These are phyloP conservation scores for Sporothrix euskadiensis DNA, from an alignment of 2,329 filamentous ascomycete species.

Conservation along the genomic window DNA sequence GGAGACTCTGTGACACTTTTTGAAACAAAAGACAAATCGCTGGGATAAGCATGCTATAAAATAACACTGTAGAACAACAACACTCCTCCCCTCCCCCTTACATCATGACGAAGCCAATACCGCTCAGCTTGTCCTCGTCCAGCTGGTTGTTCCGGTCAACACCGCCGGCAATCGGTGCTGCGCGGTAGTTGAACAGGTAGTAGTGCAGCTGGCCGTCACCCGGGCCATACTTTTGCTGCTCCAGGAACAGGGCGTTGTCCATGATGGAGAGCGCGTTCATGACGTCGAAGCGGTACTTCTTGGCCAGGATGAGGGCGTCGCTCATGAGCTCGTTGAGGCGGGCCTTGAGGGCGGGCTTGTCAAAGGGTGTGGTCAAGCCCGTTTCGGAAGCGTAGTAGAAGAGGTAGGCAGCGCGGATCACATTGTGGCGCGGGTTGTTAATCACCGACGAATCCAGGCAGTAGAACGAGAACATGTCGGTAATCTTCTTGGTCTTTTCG, in stretches of 20 bases:
- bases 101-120: constrained; percentile 82
- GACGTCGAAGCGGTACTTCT: constrained; percentile 83
- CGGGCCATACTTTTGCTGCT: constrained; percentile 90
- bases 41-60: constrained; percentile 4
- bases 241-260: constrained; percentile 91
- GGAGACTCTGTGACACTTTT: neutral
- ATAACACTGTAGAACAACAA: constrained; percentile 5
- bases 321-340: constrained; percentile 78
- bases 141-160: constrained; percentile 76
- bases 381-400: constrained; percentile 94
- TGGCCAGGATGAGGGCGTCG: constrained; percentile 85
- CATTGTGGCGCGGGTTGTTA: constrained; percentile 72
- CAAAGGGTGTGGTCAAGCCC: constrained; percentile 61
- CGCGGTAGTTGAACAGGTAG: constrained; percentile 96
- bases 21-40: neutral
- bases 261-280: constrained; percentile 94
- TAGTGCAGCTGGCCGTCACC: constrained; percentile 95
- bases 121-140: constrained; percentile 76
- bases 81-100: constrained; percentile 17
- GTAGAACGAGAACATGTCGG: constrained; percentile 98
- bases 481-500: constrained; percentile 70
- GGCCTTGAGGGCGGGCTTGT: constrained; percentile 65
- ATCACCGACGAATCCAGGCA: constrained; percentile 91
- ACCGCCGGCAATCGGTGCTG: constrained; percentile 80
- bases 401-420: constrained; percentile 86